Conservation (phyloP, 2,329 filamentous ascomycete genomes). For the Mycosphaerella sp. region DNA sequence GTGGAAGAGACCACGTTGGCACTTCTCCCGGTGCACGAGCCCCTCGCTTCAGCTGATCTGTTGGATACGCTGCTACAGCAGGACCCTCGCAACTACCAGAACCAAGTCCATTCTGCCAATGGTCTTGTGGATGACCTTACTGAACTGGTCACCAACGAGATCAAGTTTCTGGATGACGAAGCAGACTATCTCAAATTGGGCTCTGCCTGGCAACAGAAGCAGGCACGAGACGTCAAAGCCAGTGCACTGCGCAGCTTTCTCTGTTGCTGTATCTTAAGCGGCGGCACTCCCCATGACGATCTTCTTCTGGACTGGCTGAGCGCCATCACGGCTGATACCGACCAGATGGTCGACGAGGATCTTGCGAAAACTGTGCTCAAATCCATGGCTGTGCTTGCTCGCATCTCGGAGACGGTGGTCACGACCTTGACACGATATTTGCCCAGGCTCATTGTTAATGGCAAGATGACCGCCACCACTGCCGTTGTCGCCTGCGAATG, state of each 20-base stretch:
- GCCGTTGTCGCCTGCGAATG: constrained; percentile 76
- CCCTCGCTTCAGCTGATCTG: constrained; percentile 17
- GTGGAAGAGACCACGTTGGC: constrained; percentile 44
- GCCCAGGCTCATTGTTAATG: constrained; percentile 82
- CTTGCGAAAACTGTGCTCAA: constrained; percentile 74
- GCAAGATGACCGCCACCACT: constrained; percentile 61
- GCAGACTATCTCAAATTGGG: constrained; percentile 85
- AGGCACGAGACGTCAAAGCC: constrained; percentile 81
- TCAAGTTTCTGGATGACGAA: constrained; percentile 79
- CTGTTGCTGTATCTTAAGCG: constrained; percentile 76
- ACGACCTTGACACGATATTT: constrained; percentile 71
- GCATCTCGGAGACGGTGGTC: constrained; percentile 65
- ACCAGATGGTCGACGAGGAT: constrained; percentile 73
- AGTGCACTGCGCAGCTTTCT: constrained; percentile 75
- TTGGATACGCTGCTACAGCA: constrained; percentile 34
- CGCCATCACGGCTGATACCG: constrained; percentile 67
- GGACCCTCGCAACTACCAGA: constrained; percentile 10
- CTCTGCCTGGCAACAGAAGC: constrained; percentile 75
- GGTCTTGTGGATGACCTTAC: constrained; percentile 54
- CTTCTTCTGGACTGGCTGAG: constrained; percentile 79
- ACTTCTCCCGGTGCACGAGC: constrained; percentile 22
- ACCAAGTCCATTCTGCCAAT: constrained; percentile 27
- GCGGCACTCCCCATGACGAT: constrained; percentile 56
- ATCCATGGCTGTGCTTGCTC: constrained; percentile 74
- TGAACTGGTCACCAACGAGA: constrained; percentile 70